Evolutionary conservation across 2,329 filamentous ascomycete species (phyloP).

Genomic region (Ophiosphaerella korrae): DNA sequence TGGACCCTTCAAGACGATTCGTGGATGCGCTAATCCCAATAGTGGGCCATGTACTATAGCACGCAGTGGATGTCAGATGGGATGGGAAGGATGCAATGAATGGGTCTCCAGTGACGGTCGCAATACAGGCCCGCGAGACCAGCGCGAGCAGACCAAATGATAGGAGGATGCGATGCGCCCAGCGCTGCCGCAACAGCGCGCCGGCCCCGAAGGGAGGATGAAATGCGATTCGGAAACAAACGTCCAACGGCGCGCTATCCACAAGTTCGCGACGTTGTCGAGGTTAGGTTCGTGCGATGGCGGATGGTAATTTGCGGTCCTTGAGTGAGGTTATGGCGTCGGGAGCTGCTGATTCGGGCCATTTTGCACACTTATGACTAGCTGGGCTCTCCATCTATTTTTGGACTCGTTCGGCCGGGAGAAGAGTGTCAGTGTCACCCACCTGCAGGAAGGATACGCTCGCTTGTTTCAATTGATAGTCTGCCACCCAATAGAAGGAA

Average conservation of each 20-base stretch:
- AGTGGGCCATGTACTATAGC: constrained; percentile 21
- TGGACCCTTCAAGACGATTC: constrained; percentile 26
- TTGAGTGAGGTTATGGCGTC: constrained; percentile 21
- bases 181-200: constrained; percentile 24
- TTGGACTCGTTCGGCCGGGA: not conserved
- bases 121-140: constrained; percentile 17
- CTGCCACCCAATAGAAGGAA: too few relatives aligned
- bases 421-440: too few relatives aligned
- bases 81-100: constrained; percentile 2
- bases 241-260: constrained; percentile 10
- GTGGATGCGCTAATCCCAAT: constrained; percentile 27
- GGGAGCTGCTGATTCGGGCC: constrained; percentile 28
- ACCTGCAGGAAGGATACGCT: too few relatives aligned
- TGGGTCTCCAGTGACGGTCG: not conserved
- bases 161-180: constrained; percentile 37
- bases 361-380: constrained; percentile 30
- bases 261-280: constrained; percentile 16
- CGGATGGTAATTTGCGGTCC: constrained; percentile 36
- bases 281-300: constrained; percentile 4
- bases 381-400: constrained; percentile 12
- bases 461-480: too few relatives aligned
- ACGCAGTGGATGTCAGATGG: constrained; percentile 14
- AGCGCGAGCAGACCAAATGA: constrained; percentile 23
- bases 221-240: constrained; percentile 7
- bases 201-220: not conserved